Percentiles rank a stretch among this genome's conserved stretches.
phyloP scores from a whole-genome alignment of 768 basidiomycete genomes.

The Termitomyces sp. region DNA sequence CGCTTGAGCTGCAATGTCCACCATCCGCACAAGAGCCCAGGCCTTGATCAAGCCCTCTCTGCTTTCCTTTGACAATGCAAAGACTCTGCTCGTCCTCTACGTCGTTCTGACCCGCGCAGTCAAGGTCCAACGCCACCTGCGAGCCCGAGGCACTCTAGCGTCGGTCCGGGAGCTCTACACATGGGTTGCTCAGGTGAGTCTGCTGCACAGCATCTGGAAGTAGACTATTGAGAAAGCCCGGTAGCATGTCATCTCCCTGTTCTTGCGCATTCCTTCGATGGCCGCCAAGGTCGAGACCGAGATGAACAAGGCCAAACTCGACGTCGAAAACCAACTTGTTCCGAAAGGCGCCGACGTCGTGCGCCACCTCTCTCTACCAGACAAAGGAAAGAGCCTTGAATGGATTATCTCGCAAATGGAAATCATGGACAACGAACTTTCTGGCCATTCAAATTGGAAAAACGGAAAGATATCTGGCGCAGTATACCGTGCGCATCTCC shows the following conservation, averaged over 20 bases:
- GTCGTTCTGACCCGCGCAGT: conserved; percentile 45
- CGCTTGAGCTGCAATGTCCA: conserved; percentile 7
- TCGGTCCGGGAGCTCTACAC: conserved; percentile 48
- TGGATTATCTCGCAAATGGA: conserved; percentile 81
- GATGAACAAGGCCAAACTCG: conserved; percentile 56
- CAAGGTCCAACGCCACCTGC: conserved; percentile 55
- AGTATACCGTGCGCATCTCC: conserved; percentile 65
- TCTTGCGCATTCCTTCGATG: conserved; percentile 57
- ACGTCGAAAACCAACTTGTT: conserved; percentile 65
- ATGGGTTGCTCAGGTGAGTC: conserved; percentile 46
- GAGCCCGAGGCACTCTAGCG: conserved; percentile 52
- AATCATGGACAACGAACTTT: conserved; percentile 64
- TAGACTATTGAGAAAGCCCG: not conserved
- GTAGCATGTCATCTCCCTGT: conserved; percentile 53
- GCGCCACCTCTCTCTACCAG: conserved; percentile 64
- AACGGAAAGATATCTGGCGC: conserved; percentile 79
- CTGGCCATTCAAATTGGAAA: conserved; percentile 47
- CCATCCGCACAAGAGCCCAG: conserved; percentile 10
- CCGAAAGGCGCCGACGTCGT: conserved; percentile 58
- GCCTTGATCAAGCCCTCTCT: conserved; percentile 12
- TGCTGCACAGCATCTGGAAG: not conserved
- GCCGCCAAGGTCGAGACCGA: conserved; percentile 56
- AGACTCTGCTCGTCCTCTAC: conserved; percentile 56
- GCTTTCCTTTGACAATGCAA: conserved; percentile 41
- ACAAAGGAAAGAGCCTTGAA: conserved; percentile 55